Evolutionary conservation across 768 basidiomycete species (phyloP), one percentile per base, ranked within the genome.

Genomic region (Boletus tylopilopsis): DNA sequence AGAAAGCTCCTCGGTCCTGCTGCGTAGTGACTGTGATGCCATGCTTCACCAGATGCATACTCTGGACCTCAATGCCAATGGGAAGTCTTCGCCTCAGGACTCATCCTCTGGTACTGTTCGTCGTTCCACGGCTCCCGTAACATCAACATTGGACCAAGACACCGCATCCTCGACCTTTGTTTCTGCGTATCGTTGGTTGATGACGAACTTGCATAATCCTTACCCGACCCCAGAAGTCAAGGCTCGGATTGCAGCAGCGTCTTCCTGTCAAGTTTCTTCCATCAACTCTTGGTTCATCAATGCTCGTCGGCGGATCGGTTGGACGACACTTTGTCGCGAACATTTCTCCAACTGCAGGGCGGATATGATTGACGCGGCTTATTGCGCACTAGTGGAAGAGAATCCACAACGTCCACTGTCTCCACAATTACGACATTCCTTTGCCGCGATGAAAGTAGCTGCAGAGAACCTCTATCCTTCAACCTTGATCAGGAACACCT

Each of bases 211-310:
- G 0, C 73, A 78, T 38, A 72, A 80, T 50, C 81, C 81, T 0
- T 82, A 82, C 47, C 81, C 81, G 0, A 55, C 70, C 5, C 0
- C 50, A 5, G 16, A 59, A 63, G 13, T 46, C 63, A 18, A 72
- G 35, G 53, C 72, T 2, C 47, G 12, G 0, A 42, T 61, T 0
- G 56, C 59, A 5, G 59, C 71, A 0, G 54, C 60, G 0, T 65
- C 56, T 29, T 22, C 52, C 55, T 10, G 19, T 50, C 3, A 68
- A 57, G 11, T 52, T 0, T 52, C 59, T 36, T 68, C 70, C 0
- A 44, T 82, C 36, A 72, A 73, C 33, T 54, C 59, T 0, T 81
- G 81, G 81, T 82, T 81, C 27, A 54, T 70, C 18, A 72, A 74
- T 8, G 67, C 64, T 2, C 72, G 80, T 1, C 74, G 73, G 19